A percentile compares a stretch with the other conserved stretches of the same genome.
Evolutionary conservation across 176 grass and related monocot species (phyloP).

Genomic region (Areca catechu): DNA sequence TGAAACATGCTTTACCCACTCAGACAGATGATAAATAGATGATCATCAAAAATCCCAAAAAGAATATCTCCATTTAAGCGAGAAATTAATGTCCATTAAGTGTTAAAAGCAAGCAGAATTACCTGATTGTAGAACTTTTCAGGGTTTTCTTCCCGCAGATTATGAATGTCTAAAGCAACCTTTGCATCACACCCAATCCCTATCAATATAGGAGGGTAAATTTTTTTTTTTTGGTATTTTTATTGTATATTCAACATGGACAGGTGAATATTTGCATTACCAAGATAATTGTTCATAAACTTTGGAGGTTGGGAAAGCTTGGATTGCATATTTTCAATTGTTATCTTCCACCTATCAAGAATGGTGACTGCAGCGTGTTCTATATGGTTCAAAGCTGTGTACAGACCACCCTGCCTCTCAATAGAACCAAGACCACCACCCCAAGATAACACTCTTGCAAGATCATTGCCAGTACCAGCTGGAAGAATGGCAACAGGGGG

Average conservation of each 20-base stretch:
- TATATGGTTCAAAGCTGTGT: slow-evolving; percentile 49
- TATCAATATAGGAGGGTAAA: slow-evolving; percentile 23
- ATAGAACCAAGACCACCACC: slow-evolving; percentile 63
- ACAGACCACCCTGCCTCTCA: slow-evolving; percentile 54
- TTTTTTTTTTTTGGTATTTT: not conserved
- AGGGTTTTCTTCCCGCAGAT: slow-evolving; percentile 92
- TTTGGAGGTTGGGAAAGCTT: slow-evolving; percentile 42
- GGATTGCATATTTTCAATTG: slow-evolving; percentile 34
- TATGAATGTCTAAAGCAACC: slow-evolving; percentile 95
- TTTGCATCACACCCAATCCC: slow-evolving; percentile 98
- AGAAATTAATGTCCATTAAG: not conserved
- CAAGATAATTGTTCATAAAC: slow-evolving; percentile 81
- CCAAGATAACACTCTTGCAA: slow-evolving; percentile 69
- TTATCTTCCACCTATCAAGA: slow-evolving; percentile 72
- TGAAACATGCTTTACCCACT: too few species aligned
- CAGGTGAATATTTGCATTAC: slow-evolving; percentile 15
- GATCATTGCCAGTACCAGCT: slow-evolving; percentile 84
- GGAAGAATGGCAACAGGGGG: slow-evolving; percentile 79
- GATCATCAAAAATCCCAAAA: too few species aligned
- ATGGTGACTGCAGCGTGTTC: slow-evolving; percentile 64
- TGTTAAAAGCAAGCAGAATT: not conserved
- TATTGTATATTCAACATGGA: too few species aligned
- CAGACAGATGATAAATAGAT: too few species aligned
- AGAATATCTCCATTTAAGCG: not conserved
- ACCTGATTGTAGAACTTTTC: slow-evolving; percentile 95